Percentiles rank a stretch among this genome's conserved stretches.
These are phyloP conservation scores for Fusarium buharicum DNA, from an alignment of 2,329 filamentous ascomycete species.

Conservation along the genomic window DNA sequence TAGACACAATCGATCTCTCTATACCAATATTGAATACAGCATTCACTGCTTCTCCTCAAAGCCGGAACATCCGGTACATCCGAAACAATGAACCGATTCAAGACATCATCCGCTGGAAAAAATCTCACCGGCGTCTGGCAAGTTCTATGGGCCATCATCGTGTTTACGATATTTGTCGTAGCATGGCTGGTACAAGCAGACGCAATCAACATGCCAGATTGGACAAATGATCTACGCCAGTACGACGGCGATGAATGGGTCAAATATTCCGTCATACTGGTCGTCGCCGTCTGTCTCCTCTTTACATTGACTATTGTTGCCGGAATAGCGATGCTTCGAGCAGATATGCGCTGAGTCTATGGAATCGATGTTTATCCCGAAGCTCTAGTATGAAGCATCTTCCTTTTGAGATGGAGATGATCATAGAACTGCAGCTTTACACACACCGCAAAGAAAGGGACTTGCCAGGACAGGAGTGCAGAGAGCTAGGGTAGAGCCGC, in stretches of 20 bases:
- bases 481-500: no score
- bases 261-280: conserved; percentile 15
- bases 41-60: background rate
- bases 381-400: no score
- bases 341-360: background rate
- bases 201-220: conserved; percentile 16
- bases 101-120: background rate
- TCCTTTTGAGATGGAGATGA: no score
- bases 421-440: no score
- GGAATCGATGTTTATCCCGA: background rate
- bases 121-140: conserved; percentile 9
- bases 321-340: conserved; percentile 4
- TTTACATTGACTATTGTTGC: conserved; percentile 12
- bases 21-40: background rate
- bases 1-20: background rate
- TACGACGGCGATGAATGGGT: conserved; percentile 16
- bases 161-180: conserved; percentile 13
- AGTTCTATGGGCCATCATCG: conserved; percentile 6
- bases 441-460: no score
- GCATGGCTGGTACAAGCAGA: conserved; percentile 11
- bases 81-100: background rate
- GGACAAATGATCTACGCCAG: conserved; percentile 29
- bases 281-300: conserved; percentile 2
- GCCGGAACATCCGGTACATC: background rate
- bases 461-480: no score